Base-by-base conservation (phyloP, 2,329 filamentous ascomycete genomes). In the Venturia oleaginea region DNA sequence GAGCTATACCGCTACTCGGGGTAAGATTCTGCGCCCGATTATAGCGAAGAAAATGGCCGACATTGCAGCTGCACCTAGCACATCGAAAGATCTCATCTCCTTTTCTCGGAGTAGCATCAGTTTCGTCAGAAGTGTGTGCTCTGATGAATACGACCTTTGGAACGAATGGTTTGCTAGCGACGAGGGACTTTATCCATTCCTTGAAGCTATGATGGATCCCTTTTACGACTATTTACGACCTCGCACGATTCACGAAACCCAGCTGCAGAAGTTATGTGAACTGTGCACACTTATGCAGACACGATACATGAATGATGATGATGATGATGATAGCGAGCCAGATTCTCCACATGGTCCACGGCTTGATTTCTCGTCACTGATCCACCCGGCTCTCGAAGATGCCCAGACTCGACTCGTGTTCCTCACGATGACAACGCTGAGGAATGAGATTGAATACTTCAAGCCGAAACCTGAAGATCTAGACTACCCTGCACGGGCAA, bases 71-170 rank as follows among this genome's bases (percentile, higher is more conserved):
- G 81, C 83, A 15, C 83, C 84, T 0, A 85, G 82, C 68, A 83
- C 83, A 15, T 83, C 82, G 1, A 84, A 83, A 63, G 85, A 88
- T 68, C 76, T 88, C n/a, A 82, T 88, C 15, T 76, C 82, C 0
- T 88, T 88, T 73, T 84, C 86, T 19, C 80, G 85, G 61, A 81
- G 81, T 59, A 84, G 84, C 68, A 86, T 88, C 65, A 83, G 84
- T 71, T 88, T 87, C 68, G 81, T 87, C 64, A 83, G 85, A 62
- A 84, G 84, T 4, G 81, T 88, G 19, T 88, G 86, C 67, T 75
- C 86, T 63, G 86, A 89, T 67, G 86, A 89, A 71, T 86, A 85
- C 70, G 85, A 87, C 63, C 75, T 89, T 8, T 89, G 85, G 85
- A 79, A 79, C 4, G 83, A 87, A 71, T 87, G 84, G 85, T 86